Evolutionary conservation across 2,329 filamentous ascomycete genomes (phyloP), one percentile per base, ranked within the genome.

Genomic region (Alternaria hordeiaustralica): DNA sequence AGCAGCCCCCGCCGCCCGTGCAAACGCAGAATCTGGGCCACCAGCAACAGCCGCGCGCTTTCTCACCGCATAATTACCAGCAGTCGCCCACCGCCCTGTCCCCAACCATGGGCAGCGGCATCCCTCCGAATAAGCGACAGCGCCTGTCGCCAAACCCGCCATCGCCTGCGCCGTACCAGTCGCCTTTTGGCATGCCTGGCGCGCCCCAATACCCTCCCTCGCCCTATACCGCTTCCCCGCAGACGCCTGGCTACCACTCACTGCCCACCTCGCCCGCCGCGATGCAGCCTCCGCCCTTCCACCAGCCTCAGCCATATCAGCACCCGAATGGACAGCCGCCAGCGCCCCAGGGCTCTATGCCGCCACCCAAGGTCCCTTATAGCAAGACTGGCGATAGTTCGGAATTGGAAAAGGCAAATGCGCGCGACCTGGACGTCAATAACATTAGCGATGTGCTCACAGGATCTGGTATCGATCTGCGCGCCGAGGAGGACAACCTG

Each of bases 361-460:
- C 87, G 5, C 88, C 88, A 47, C 88, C 88, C n/a, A 87, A 87
- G 63, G 82, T 87, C 44, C 88, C 88, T 9, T 84, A 84, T 65
- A 83, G 84, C 45, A 86, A 85, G 59, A 66, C 75, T 1, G 74
- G 72, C 26, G 75, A 79, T 57, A 73, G 61, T 43, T 65, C 66
- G 80, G 87, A 80, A 77, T 59, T 84, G 59, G 82, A 84, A 53
- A 84, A 84, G 61, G 84, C 84, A 18, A 90, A 91, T 63, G 71
- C 75, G 61, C 84, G 85, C 68, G 87, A 88, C 46, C 85, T 87
- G 25, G 82, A 84, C 51, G 80, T 84, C 12, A 93, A 94, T 71
- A 93, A 97, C 73, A 87, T 94, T 49, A 92, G 91, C 68, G 94
- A 97, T 81, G 92, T 94, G 55, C 81, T 97, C 58, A 90, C 90